phyloP scores from a whole-genome alignment of 257 asterid genomes.

The Solanum corneliomulleri region DNA sequence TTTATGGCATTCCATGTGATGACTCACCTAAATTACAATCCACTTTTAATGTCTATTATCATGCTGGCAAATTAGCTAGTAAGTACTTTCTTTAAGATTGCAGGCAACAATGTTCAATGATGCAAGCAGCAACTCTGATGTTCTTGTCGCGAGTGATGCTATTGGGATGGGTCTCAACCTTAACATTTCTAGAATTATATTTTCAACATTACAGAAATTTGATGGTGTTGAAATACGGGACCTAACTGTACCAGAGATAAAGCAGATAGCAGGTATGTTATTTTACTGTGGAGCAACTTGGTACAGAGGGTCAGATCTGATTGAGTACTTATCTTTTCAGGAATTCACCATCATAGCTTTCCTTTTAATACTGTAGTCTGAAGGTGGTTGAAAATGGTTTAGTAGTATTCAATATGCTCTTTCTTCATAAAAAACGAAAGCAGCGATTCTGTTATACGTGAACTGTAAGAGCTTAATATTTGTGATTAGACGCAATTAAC shows the following conservation, averaged over 20 bases:
- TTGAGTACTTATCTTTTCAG: background rate
- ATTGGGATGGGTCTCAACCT: constrained; percentile 99
- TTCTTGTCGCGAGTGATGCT: constrained; percentile 96
- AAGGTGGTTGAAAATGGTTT: background rate
- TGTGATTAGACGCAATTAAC: background rate
- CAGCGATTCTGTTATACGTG: background rate
- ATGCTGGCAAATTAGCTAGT: constrained; percentile 11
- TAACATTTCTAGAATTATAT: constrained; percentile 82
- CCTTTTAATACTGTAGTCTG: background rate
- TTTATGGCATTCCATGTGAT: background rate
- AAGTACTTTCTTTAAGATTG: constrained; percentile 46
- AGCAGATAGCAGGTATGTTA: constrained; percentile 85
- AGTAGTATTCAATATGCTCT: background rate
- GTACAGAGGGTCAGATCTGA: background rate
- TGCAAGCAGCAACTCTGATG: constrained; percentile 66
- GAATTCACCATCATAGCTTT: background rate
- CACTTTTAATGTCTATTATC: background rate
- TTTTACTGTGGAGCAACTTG: background rate
- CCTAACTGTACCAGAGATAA: constrained; percentile 80
- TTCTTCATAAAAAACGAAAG: background rate
- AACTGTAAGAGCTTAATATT: background rate
- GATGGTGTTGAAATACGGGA: constrained; percentile 69
- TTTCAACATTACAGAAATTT: constrained; percentile 66
- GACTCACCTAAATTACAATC: background rate
- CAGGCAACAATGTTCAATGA: constrained; percentile 98